phyloP scores from a whole-genome alignment of 2,329 filamentous ascomycete species.

The Cylindrodendrum hubeiense region DNA sequence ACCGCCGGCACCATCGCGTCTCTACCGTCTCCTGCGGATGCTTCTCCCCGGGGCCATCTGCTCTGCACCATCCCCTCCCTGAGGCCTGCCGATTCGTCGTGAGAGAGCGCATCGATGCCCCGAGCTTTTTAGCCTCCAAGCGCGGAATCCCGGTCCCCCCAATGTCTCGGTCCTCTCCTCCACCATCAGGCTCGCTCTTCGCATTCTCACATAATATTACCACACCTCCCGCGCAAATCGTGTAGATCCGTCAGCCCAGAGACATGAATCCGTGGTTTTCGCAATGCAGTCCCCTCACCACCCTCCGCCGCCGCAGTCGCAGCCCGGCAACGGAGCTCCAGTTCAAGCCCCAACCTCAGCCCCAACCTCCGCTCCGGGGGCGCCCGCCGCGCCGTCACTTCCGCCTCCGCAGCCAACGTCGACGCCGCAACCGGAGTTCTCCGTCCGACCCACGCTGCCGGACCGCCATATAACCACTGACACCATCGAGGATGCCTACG shows the following conservation, averaged over 20 bases:
- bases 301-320: constrained; percentile 24
- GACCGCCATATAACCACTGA: constrained; percentile 75
- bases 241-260: constrained; percentile 28
- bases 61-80: background rate
- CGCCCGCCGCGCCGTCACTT: constrained; percentile 13
- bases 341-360: constrained; percentile 23
- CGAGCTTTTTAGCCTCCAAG: constrained; percentile 5
- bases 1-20: constrained; percentile 10
- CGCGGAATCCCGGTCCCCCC: background rate
- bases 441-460: constrained; percentile 63
- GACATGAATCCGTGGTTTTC: constrained; percentile 38
- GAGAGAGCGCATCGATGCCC: constrained; percentile 23
- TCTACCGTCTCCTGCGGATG: background rate
- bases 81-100: constrained; percentile 7
- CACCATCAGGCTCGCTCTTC: constrained; percentile 12
- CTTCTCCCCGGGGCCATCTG: background rate
- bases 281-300: constrained; percentile 38
- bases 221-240: constrained; percentile 15
- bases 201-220: constrained; percentile 27
- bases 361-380: constrained; percentile 32
- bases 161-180: constrained; percentile 35
- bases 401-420: constrained; percentile 26
- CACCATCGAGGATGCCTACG: constrained; percentile 85
- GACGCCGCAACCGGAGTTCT: constrained; percentile 28
- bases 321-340: constrained; percentile 29